A percentile compares a stretch with the other conserved stretches of the same genome.
phyloP scores from a whole-genome alignment of 2,329 filamentous ascomycete genomes.

The Apiospora rasikravindrae region DNA sequence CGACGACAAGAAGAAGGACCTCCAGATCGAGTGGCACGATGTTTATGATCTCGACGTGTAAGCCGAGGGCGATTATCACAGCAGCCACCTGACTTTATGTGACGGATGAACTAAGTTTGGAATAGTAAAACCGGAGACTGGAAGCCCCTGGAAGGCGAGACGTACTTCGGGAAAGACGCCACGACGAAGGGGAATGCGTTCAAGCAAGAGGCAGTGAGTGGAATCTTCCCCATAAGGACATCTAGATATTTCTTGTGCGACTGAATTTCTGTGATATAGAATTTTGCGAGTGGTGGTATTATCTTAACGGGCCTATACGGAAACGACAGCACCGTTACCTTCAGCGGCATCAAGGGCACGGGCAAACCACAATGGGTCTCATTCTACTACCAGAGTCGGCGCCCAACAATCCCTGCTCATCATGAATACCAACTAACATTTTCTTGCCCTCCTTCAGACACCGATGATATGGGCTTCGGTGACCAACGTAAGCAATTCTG shows the following conservation, averaged over 20 bases:
- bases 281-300: conserved; percentile 51
- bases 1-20: conserved; percentile 55
- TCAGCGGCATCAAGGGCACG: conserved; percentile 52
- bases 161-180: conserved; percentile 53
- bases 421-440: background rate
- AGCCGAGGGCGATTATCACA: conserved; percentile 12
- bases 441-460: conserved; percentile 42
- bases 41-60: conserved; percentile 60
- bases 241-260: background rate
- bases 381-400: conserved; percentile 58
- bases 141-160: conserved; percentile 50
- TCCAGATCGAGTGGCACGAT: conserved; percentile 58
- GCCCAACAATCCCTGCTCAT: background rate
- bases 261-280: conserved; percentile 30
- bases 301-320: conserved; percentile 60
- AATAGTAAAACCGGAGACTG: conserved; percentile 52
- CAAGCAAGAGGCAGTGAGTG: conserved; percentile 55
- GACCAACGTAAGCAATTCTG: conserved; percentile 45
- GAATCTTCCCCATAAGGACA: background rate
- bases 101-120: background rate
- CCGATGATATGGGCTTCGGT: conserved; percentile 65
- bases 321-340: conserved; percentile 59
- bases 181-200: conserved; percentile 52
- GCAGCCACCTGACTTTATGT: background rate
- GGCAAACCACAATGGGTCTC: conserved; percentile 62